Evolutionary conservation across 2,329 filamentous ascomycete genomes (phyloP), one percentile per base, ranked within the genome.

Genomic region (Fusarium chuoi): DNA sequence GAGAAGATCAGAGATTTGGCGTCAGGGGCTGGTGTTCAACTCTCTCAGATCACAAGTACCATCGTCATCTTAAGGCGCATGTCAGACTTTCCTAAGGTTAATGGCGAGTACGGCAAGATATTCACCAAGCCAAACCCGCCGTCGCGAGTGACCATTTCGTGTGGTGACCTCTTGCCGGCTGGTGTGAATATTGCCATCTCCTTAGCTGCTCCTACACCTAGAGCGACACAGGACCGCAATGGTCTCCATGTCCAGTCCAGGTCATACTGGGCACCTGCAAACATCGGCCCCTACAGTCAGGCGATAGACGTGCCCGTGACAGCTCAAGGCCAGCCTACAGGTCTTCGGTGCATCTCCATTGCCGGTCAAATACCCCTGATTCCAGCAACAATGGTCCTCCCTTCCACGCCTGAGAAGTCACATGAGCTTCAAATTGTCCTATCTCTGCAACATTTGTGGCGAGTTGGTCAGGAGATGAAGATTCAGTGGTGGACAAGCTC

Each of bases 261-360:
- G 44, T 97, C 94, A 17, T 98, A 98, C 86, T 99, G 96, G 96
- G 96, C 96, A 1, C 96, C 96, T 1, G 96, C 96, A 26, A 98
- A 98, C 79, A 98, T 99, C 61, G 96, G 96, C 0, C 96, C 96
- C 0, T 98, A 98, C 82, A 98, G 95, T 63, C 96, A 99, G 84
- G 94, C 95, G 8, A 90, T 96, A 56, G 86, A 88, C 5, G 83
- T 90, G 17, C 83, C 80, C 7, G 62, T 83, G 18, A 77, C 76
- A 22, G 60, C 64, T 18, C 55, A 59, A 13, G 41, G 59, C 9
- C 62, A 68, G 22, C 54, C 60, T n/a, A 71, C 68, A 9, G 77
- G 78, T 4, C 70, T 82, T 6, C 80, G 82, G 42, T 68, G 82
- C 3, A 83, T 96, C 22, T 91, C 91, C 62, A 87, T 98, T 41